A percentile compares a stretch with the other conserved stretches of the same genome.
Conservation (phyloP, 75 land plant genomes). For the Pinus taeda region DNA sequence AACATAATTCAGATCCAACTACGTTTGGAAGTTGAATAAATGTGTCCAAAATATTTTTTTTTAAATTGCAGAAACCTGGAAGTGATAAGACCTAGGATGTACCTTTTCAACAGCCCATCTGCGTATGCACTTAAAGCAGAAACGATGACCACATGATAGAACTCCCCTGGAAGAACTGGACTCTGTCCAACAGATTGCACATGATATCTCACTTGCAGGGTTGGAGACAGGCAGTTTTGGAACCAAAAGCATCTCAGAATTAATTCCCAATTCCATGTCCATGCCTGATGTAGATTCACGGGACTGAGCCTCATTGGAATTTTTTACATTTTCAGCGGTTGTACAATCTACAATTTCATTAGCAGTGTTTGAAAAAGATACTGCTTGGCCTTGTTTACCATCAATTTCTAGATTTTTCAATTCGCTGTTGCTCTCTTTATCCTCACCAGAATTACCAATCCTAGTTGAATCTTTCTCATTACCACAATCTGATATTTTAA, state of each 20-base stretch:
- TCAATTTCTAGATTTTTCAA: not conserved
- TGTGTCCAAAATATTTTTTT: not conserved
- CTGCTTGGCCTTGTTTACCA: not conserved
- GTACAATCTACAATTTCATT: not conserved
- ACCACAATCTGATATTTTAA: constrained; percentile 11
- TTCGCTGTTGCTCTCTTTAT: not conserved
- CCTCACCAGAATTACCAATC: not conserved
- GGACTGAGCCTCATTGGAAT: not conserved
- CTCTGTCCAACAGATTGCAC: constrained; percentile 37
- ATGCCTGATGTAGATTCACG: not conserved
- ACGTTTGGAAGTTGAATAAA: not conserved
- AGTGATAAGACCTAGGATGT: not conserved
- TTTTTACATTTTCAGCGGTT: not conserved
- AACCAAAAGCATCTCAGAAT: not conserved
- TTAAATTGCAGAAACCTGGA: not conserved
- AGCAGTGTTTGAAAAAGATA: not conserved
- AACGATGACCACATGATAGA: constrained; percentile 38
- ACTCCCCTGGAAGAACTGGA: constrained; percentile 27
- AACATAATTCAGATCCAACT: constrained; percentile 4
- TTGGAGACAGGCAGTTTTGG: not conserved
- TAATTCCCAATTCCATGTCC: not conserved
- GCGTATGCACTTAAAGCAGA: constrained; percentile 35
- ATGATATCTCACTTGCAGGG: constrained; percentile 13
- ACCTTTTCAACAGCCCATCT: constrained; percentile 35
- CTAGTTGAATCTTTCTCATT: not conserved